These are phyloP conservation scores for Stygiomarasmius scandens DNA, from an alignment of 1,284 basidiomycete species.

Conservation along the genomic window DNA sequence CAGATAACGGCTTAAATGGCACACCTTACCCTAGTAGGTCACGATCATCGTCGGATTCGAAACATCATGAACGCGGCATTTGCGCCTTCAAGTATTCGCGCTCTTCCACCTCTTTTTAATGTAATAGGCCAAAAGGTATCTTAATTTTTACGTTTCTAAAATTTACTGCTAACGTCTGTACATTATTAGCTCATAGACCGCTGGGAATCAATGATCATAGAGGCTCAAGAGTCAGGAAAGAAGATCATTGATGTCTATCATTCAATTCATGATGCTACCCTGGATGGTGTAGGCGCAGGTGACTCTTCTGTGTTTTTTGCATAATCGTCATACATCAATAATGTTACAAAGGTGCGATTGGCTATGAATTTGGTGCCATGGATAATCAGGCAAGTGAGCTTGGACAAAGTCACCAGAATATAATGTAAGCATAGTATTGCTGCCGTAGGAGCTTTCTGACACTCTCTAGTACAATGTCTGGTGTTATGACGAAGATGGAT, in stretches of 20 bases:
- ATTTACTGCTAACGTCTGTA: too few species aligned
- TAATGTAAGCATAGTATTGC: constrained; percentile 11
- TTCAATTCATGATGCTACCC: constrained; percentile 4
- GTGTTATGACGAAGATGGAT: neutral
- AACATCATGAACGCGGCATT: constrained; percentile 10
- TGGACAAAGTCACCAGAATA: constrained; percentile 1
- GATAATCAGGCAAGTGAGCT: constrained; percentile 8
- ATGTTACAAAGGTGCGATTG: constrained; percentile 2
- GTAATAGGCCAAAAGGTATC: constrained; percentile 6
- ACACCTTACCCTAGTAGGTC: too few species aligned
- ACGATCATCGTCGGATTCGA: constrained; percentile 4
- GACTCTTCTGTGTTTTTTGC: neutral
- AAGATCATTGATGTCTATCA: constrained; percentile 4
- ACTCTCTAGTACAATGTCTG: constrained; percentile 1
- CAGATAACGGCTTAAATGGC: too few species aligned
- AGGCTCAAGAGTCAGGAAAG: too few species aligned
- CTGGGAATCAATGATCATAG: too few species aligned
- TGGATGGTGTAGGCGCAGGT: constrained; percentile 10
- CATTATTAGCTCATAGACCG: too few species aligned
- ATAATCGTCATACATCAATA: neutral
- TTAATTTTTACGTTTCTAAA: too few species aligned
- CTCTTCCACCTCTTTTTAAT: constrained; percentile 1
- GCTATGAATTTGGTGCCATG: constrained; percentile 3
- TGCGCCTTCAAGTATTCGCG: constrained; percentile 1
- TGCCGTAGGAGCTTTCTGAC: neutral